phyloP scores from a whole-genome alignment of 306 rosid species.

The Sicyos baderoa region DNA sequence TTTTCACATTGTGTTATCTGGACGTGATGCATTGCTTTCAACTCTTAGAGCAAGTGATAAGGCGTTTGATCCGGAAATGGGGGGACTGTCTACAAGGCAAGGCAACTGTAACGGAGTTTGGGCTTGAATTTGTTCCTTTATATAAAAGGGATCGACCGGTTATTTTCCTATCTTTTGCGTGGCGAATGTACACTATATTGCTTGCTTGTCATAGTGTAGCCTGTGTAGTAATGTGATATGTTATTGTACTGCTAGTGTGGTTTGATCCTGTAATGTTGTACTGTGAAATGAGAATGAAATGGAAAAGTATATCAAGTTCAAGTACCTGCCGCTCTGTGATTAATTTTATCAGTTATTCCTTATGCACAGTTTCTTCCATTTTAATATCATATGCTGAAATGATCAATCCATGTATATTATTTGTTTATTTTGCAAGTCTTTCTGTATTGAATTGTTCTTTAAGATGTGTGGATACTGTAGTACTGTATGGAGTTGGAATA shows the following conservation, averaged over 20 bases:
- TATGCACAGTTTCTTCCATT: background rate
- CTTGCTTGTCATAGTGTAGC: conserved; percentile 33
- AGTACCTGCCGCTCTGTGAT: background rate
- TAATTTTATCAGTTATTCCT: background rate
- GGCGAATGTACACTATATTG: conserved; percentile 26
- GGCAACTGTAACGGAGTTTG: conserved; percentile 19
- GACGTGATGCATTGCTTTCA: conserved; percentile 64
- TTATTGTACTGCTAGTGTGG: conserved; percentile 6
- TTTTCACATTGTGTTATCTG: conserved; percentile 45
- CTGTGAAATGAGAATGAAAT: conserved; percentile 23
- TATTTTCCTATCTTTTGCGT: conserved; percentile 33
- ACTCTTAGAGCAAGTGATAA: conserved; percentile 43
- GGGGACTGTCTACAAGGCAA: conserved; percentile 18
- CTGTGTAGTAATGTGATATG: conserved; percentile 28
- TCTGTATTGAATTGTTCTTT: background rate
- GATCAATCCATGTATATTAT: background rate
- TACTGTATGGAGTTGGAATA: background rate
- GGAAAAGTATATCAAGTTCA: conserved; percentile 14
- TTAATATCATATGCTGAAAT: conserved; percentile 12
- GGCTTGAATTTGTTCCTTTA: conserved; percentile 11
- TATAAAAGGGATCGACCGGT: conserved; percentile 27
- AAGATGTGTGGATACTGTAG: background rate
- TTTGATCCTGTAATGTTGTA: conserved; percentile 32
- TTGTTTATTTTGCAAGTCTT: background rate
- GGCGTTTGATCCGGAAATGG: conserved; percentile 20